Percentiles rank a stretch among this genome's conserved stretches.
Evolutionary conservation across 306 rosid genomes (phyloP).

Genomic region (Calophaca sinica): DNA sequence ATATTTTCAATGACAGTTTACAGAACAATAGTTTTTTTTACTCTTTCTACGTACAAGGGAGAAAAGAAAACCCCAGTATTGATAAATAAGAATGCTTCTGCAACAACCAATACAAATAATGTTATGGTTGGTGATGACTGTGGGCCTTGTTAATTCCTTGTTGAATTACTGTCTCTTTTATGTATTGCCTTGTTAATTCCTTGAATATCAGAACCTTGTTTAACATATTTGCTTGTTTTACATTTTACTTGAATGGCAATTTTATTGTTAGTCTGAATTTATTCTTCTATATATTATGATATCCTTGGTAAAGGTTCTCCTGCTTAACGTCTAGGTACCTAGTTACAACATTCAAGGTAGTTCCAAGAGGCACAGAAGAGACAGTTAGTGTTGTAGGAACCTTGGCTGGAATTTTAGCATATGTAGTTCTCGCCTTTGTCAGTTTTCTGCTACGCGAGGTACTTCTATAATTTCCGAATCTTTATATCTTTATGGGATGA

Average conservation of each 20-base stretch:
- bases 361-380: constrained; percentile 96
- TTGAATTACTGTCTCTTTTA: too few relatives aligned
- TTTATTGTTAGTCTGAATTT: constrained; percentile 10
- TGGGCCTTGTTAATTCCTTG: too few relatives aligned
- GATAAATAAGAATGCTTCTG: too few relatives aligned
- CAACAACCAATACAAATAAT: too few relatives aligned
- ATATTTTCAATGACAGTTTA: too few relatives aligned
- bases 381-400: constrained; percentile 93
- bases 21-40: too few relatives aligned
- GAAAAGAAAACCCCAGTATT: too few relatives aligned
- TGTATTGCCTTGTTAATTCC: constrained; percentile 28
- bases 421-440: constrained; percentile 66
- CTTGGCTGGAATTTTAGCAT: constrained; percentile 84
- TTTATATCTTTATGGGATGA: background rate
- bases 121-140: too few relatives aligned
- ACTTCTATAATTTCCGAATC: constrained; percentile 40
- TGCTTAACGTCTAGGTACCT: constrained; percentile 68
- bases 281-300: constrained; percentile 4
- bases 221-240: constrained; percentile 1
- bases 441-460: constrained; percentile 76
- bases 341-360: constrained; percentile 82
- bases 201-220: constrained; percentile 5
- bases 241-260: constrained; percentile 18
- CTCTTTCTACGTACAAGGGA: too few relatives aligned
- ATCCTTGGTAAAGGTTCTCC: background rate